A percentile compares a stretch with the other conserved stretches of the same genome.
phyloP scores from a whole-genome alignment of 176 grass and related monocot species.

The Zea luxurians region DNA sequence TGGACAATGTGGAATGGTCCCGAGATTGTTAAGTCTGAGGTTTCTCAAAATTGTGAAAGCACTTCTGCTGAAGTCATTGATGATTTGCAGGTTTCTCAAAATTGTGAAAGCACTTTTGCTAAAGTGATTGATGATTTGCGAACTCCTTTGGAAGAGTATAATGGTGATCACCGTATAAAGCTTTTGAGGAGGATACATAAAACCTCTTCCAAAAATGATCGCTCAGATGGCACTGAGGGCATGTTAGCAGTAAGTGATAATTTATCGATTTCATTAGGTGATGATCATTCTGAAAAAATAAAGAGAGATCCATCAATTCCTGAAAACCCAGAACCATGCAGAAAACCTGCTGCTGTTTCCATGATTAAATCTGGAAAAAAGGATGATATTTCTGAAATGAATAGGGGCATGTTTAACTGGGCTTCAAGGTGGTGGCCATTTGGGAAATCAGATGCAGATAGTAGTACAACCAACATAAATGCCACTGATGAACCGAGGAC shows the following conservation, averaged over 20 bases:
- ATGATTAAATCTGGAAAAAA: slow-evolving; percentile 34
- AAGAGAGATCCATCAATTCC: slow-evolving; percentile 30
- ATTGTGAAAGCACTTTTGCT: slow-evolving; percentile 38
- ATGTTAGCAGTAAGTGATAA: slow-evolving; percentile 26
- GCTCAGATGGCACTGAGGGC: slow-evolving; percentile 26
- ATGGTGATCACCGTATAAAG: neutral
- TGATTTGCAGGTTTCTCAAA: slow-evolving; percentile 42
- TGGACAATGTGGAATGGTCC: slow-evolving; percentile 43
- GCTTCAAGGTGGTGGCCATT: slow-evolving; percentile 39
- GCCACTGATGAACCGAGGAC: slow-evolving; percentile 25
- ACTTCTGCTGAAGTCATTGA: slow-evolving; percentile 36
- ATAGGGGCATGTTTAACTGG: slow-evolving; percentile 47
- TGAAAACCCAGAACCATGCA: slow-evolving; percentile 31
- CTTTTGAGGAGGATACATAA: slow-evolving; percentile 33
- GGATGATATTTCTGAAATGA: slow-evolving; percentile 37
- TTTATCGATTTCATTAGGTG: slow-evolving; percentile 21
- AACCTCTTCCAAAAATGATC: slow-evolving; percentile 13
- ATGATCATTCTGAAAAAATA: slow-evolving; percentile 36
- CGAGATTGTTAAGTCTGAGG: slow-evolving; percentile 34
- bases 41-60: slow-evolving; percentile 40
- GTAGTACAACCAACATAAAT: slow-evolving; percentile 30
- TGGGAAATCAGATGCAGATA: slow-evolving; percentile 50
- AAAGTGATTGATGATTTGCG: slow-evolving; percentile 32
- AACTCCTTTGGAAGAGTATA: slow-evolving; percentile 39
- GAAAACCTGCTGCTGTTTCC: slow-evolving; percentile 31